These are phyloP conservation scores for Wickerhamiella dianesei DNA, from an alignment of 805 yeast species.

Conservation along the genomic window DNA sequence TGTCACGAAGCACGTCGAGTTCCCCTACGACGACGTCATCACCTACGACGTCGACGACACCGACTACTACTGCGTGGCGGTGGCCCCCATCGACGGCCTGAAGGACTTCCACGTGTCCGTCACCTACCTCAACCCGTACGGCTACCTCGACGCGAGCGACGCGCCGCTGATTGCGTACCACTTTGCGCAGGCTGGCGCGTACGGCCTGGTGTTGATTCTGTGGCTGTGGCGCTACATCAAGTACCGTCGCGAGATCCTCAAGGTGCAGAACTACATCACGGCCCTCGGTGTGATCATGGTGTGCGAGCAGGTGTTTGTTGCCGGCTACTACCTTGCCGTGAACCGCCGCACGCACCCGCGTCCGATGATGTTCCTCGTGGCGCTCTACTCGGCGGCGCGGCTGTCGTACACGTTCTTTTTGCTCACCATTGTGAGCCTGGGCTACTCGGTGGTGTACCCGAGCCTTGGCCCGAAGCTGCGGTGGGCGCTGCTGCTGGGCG, in stretches of 20 bases:
- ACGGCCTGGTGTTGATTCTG: constrained; percentile 66
- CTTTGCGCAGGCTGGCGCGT: constrained; percentile 71
- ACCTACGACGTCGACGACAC: constrained; percentile 57
- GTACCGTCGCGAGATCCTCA: constrained; percentile 74
- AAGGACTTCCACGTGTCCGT: constrained; percentile 48
- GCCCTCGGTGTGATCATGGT: constrained; percentile 75
- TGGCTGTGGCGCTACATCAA: constrained; percentile 77
- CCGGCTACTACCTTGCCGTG: constrained; percentile 82
- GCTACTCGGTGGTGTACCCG: constrained; percentile 89
- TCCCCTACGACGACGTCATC: constrained; percentile 41
- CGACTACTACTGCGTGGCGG: constrained; percentile 86
- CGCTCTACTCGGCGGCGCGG: constrained; percentile 67
- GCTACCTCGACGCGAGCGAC: constrained; percentile 77
- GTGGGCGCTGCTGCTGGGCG: constrained; percentile 48
- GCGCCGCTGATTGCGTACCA: constrained; percentile 83
- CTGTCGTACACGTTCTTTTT: constrained; percentile 80
- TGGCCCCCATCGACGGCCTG: constrained; percentile 34
- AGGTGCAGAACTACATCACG: constrained; percentile 80
- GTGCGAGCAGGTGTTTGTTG: constrained; percentile 68
- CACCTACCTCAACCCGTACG: constrained; percentile 84
- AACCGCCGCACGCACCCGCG: constrained; percentile 51
- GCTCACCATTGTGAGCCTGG: constrained; percentile 70
- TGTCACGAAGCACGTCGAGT: constrained; percentile 39
- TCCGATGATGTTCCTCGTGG: constrained; percentile 62
- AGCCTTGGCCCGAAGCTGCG: constrained; percentile 71